Evolutionary conservation across 257 asterid species (phyloP), one percentile per base, ranked within the genome.

Genomic region (Primulina eburnea): DNA sequence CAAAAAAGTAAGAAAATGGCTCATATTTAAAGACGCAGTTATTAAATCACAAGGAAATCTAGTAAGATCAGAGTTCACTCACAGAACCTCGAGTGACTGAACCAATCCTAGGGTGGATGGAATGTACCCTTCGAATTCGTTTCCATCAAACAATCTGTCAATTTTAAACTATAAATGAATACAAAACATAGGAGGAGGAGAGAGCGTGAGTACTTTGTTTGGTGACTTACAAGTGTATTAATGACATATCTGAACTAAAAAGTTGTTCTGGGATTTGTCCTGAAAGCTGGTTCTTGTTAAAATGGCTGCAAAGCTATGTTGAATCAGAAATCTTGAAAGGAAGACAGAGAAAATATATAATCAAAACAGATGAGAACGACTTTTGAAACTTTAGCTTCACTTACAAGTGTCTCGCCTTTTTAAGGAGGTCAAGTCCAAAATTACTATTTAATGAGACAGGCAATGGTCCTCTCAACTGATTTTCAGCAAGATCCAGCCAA

Each of bases 341-440:
- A 20, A 17, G 12, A 73, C 73, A 0, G 24, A 47, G 14, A 65
- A 29, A 7, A 14, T 43, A 12, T 3, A 9, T 6, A 8, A 12
- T 4, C 1, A 2, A 50, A 50, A 16, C 56, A n/a, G n/a, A 24
- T 0, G 62, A 11, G 32, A 64, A 17, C 21, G 21, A 50, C 20
- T 17, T 43, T 50, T 1, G 21, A 4, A 17, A 24, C 28, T 2
- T 3, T 63, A 67, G 55, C 26, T 38, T 29, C 50, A 73, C 97
- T 89, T 72, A 93, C 99, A 93, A 90, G 86, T 93, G 99, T 77
- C 89, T 93, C 14, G 97, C 95, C 80, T 81, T 90, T 82, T 84
- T 89, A 37, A 93, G 92, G 67, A 80, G 94, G 79, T 93, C 95
- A 70, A 90, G 81, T 18, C 99, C 99, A 4, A 95, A 90, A 77